Conservation (phyloP, 1,139 yeast species). For the Yamadazyma mexicana region DNA sequence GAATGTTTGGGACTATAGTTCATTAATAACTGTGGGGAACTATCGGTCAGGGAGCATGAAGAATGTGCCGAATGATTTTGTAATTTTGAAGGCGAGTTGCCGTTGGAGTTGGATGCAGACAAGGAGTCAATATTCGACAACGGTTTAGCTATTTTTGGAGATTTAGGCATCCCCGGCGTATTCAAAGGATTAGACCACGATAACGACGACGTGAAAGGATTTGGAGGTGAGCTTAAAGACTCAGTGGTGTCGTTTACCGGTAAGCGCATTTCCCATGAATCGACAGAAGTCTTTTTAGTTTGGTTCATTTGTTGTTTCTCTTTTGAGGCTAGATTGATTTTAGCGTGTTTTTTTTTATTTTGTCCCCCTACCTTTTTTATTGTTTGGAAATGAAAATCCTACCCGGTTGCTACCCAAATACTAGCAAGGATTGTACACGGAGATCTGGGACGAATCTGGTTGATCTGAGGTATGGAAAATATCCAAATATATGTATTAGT, state of each 20-base stretch:
- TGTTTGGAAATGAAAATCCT: too few relatives aligned
- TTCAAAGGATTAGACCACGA: neutral
- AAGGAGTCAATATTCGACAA: neutral
- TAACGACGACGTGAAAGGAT: slow-evolving; percentile 1
- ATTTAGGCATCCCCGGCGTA: neutral
- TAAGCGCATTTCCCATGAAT: neutral
- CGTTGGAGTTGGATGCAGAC: neutral
- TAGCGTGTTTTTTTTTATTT: neutral
- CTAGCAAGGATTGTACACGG: too few relatives aligned
- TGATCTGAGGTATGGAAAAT: neutral
- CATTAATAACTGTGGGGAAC: slow-evolving; percentile 12
- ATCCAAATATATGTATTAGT: neutral
- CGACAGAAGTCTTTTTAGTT: neutral
- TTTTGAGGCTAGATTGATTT: neutral
- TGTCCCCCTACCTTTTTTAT: too few relatives aligned
- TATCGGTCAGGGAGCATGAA: slow-evolving; percentile 2
- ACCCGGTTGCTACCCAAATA: too few relatives aligned
- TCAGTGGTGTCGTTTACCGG: neutral
- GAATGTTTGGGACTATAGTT: slow-evolving; percentile 42
- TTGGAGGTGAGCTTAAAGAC: neutral
- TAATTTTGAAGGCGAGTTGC: neutral
- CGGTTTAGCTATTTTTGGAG: neutral
- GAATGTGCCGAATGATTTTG: slow-evolving; percentile 1
- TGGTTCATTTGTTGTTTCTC: neutral
- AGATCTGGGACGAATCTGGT: too few relatives aligned